phyloP scores from a whole-genome alignment of 1,139 yeast species.

The Hyphopichia burtonii region DNA sequence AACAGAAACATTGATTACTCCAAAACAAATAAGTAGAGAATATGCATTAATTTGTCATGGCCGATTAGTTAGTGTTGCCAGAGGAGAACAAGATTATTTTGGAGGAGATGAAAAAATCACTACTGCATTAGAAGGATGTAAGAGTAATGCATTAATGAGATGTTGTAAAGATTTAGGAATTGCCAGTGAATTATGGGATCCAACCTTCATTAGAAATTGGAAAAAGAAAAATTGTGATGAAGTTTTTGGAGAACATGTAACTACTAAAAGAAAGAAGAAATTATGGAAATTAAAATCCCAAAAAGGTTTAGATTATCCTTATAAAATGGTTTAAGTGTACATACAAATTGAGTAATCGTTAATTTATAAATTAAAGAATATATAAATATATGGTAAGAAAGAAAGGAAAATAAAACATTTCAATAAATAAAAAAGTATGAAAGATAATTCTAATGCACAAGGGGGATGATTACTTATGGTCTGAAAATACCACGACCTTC shows the following conservation, averaged over 20 bases:
- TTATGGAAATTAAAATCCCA: slow-evolving; percentile 84
- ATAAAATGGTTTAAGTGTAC: slow-evolving; percentile 34
- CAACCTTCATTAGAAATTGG: slow-evolving; percentile 78
- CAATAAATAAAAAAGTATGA: background rate
- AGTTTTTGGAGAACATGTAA: slow-evolving; percentile 80
- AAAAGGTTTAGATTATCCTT: slow-evolving; percentile 78
- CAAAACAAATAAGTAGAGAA: slow-evolving; percentile 69
- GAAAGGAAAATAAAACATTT: background rate
- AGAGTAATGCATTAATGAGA: slow-evolving; percentile 94
- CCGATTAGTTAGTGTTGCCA: slow-evolving; percentile 82
- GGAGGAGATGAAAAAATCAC: slow-evolving; percentile 80
- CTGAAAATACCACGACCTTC: slow-evolving; percentile 56
- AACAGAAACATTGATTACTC: slow-evolving; percentile 75
- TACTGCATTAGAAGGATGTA: slow-evolving; percentile 97
- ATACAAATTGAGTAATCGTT: background rate
- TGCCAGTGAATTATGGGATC: slow-evolving; percentile 98
- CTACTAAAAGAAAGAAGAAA: slow-evolving; percentile 81
- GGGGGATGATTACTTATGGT: slow-evolving; percentile 14
- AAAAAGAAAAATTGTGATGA: slow-evolving; percentile 77
- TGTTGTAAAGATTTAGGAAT: slow-evolving; percentile 96
- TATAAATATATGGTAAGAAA: background rate
- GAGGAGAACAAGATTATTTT: slow-evolving; percentile 95
- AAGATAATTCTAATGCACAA: background rate
- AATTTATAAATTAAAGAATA: background rate
- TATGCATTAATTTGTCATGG: slow-evolving; percentile 88